Evolutionary conservation across 352 stramenopile species (phyloP).

Genomic region (Pseudoperonospora humuli): DNA sequence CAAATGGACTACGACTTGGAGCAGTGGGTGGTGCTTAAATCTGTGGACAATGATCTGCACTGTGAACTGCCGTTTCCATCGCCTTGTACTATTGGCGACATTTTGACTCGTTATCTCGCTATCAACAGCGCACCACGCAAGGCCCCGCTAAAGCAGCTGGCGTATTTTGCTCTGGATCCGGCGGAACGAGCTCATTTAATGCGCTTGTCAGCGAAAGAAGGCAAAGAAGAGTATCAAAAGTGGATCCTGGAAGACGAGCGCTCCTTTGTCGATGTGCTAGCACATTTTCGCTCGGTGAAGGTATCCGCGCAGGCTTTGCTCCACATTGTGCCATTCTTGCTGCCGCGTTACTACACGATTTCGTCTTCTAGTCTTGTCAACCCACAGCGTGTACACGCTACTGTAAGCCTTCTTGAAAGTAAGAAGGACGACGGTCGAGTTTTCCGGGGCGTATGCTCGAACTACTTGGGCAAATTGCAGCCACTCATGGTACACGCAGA

Average conservation of each 20-base stretch:
- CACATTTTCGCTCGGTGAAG: constrained; percentile 59
- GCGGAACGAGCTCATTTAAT: constrained; percentile 49
- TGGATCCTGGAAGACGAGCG: constrained; percentile 89
- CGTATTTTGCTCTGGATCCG: constrained; percentile 59
- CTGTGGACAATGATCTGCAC: constrained; percentile 34
- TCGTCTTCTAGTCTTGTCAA: constrained; percentile 91
- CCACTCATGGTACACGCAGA: constrained; percentile 28
- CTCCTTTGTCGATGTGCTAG: constrained; percentile 88
- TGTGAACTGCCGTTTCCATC: constrained; percentile 90
- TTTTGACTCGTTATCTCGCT: constrained; percentile 90
- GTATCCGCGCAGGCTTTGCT: constrained; percentile 80
- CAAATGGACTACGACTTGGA: constrained; percentile 88
- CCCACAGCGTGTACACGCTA: constrained; percentile 90
- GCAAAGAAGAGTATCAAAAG: constrained; percentile 90
- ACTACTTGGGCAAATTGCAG: constrained; percentile 76
- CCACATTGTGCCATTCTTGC: constrained; percentile 88
- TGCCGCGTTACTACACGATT: constrained; percentile 97
- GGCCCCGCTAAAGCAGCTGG: constrained; percentile 70
- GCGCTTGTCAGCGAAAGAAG: constrained; percentile 71
- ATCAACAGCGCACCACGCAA: constrained; percentile 89
- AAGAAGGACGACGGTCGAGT: constrained; percentile 64
- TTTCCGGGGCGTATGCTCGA: constrained; percentile 93
- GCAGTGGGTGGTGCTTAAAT: constrained; percentile 77
- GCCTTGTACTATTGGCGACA: constrained; percentile 89
- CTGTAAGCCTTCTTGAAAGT: constrained; percentile 88